These are phyloP conservation scores for Elsinoe batatas DNA, from an alignment of 2,329 filamentous ascomycete genomes.

Conservation along the genomic window DNA sequence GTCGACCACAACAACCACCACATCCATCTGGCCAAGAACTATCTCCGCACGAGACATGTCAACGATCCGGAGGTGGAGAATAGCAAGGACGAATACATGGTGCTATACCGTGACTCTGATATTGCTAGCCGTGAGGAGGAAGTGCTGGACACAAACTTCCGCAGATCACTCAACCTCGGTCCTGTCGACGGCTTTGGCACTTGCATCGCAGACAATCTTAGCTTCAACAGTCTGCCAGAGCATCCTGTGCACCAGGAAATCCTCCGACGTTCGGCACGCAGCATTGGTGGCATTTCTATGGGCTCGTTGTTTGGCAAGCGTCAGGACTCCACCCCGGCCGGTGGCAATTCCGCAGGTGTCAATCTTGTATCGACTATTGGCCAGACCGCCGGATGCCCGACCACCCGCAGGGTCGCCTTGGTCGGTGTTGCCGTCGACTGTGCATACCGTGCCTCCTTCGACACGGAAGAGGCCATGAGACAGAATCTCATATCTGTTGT, in stretches of 20 bases:
- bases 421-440: constrained; percentile 91
- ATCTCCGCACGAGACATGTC: constrained; percentile 58
- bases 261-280: constrained; percentile 41
- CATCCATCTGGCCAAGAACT: constrained; percentile 65
- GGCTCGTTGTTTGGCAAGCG: constrained; percentile 59
- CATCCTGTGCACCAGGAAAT: constrained; percentile 55
- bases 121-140: constrained; percentile 39
- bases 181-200: constrained; percentile 20
- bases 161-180: constrained; percentile 35
- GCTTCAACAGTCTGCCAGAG: constrained; percentile 65
- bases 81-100: constrained; percentile 60
- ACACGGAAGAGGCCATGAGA: constrained; percentile 52
- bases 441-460: constrained; percentile 67
- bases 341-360: constrained; percentile 67
- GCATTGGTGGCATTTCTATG: constrained; percentile 53
- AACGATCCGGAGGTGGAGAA: constrained; percentile 57
- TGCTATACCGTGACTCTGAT: constrained; percentile 88
- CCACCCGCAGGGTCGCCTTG: constrained; percentile 80
- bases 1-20: constrained; percentile 77
- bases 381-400: constrained; percentile 72
- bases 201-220: constrained; percentile 66
- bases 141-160: constrained; percentile 38
- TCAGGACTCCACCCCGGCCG: constrained; percentile 56
- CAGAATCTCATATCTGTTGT: constrained; percentile 73
- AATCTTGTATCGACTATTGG: constrained; percentile 75